Evolutionary conservation across 2,329 filamentous ascomycete species (phyloP), one percentile per base, ranked within the genome.

Genomic region (Xylariaceae sp.): DNA sequence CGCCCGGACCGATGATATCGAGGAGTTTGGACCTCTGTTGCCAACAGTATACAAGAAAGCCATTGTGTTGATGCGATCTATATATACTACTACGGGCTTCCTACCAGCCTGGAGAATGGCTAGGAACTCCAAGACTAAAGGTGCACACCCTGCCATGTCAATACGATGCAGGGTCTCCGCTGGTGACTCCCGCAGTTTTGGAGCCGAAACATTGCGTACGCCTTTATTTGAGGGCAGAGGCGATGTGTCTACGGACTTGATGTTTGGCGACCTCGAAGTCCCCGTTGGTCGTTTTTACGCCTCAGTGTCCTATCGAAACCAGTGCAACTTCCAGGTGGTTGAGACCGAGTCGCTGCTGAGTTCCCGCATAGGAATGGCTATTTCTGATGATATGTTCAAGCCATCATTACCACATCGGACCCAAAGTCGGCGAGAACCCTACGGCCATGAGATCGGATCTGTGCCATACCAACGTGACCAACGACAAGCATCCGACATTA

Each of bases 31-130:
- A 7, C 75, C 76, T 11, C 77, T 75, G 31, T 75, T 97, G 47
- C 91, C 94, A 13, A 93, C 90, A 47, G 86, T 96, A 53, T 99
- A 99, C 79, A 99, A 99, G 74, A 94, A 96, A 73, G 90, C 89
- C 63, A 96, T 99, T 58, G 88, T 97, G 60, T 84, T 97, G 62
- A 97, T 97, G 72, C 83, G 94, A 54, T 91, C 91, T 1, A 79
- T 99, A 42, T 96, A 89, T 69, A 84, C 89, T 45, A 88, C 89
- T 49, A 83, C 90, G 39, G 87, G 89, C 62, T 81, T 97, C 56
- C 75, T 96, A 56, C 94, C 94, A 2, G 85, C 88, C 19, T 96
- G 88, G 86, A 95, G 87, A 72, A 88, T 96, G 64, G 84, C 79
- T 39, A 82, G 88, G 64, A 87, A 89, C 63, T 84, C 82, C 46